A percentile compares a stretch with the other conserved stretches of the same genome.
Conservation (phyloP, 495 filamentous ascomycete genomes). For the Rhypophila decipiens region DNA sequence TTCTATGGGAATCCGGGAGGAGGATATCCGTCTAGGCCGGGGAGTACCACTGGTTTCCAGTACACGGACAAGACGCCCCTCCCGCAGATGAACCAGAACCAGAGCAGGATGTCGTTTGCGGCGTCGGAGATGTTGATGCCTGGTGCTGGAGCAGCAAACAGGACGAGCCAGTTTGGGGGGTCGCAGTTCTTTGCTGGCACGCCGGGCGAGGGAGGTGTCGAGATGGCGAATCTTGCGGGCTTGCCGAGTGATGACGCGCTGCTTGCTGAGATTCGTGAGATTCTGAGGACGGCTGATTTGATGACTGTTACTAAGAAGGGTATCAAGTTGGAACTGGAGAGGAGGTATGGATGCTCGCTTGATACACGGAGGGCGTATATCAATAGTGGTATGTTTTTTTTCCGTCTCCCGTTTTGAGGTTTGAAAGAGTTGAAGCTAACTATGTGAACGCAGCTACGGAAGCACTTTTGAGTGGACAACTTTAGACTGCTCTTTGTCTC, state of each 20-base stretch:
- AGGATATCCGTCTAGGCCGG: conserved; percentile 54
- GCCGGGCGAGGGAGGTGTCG: conserved; percentile 49
- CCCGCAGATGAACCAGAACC: conserved; percentile 17
- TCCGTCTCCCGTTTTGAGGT: background rate
- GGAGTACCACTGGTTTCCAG: conserved; percentile 60
- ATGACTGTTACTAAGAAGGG: conserved; percentile 99
- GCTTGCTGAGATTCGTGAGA: conserved; percentile 88
- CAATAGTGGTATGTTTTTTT: conserved; percentile 69
- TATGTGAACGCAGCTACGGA: conserved; percentile 37
- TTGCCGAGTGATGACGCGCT: conserved; percentile 85
- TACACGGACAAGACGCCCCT: conserved; percentile 25
- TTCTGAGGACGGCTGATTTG: conserved; percentile 82
- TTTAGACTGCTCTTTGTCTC: no score
- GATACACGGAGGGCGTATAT: conserved; percentile 85
- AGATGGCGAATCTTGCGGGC: conserved; percentile 59
- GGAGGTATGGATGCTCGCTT: conserved; percentile 72
- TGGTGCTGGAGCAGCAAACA: no score
- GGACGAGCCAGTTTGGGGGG: conserved; percentile 46
- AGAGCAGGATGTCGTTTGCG: conserved; percentile 68
- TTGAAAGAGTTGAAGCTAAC: background rate
- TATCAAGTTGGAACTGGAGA: conserved; percentile 88
- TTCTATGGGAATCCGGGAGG: conserved; percentile 1
- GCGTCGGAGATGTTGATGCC: conserved; percentile 57
- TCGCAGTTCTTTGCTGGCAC: conserved; percentile 38
- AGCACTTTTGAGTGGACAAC: conserved; percentile 40